Evolutionary conservation across 192 early-diverging fungal species (phyloP).

Genomic region (Coemansia sp.): DNA sequence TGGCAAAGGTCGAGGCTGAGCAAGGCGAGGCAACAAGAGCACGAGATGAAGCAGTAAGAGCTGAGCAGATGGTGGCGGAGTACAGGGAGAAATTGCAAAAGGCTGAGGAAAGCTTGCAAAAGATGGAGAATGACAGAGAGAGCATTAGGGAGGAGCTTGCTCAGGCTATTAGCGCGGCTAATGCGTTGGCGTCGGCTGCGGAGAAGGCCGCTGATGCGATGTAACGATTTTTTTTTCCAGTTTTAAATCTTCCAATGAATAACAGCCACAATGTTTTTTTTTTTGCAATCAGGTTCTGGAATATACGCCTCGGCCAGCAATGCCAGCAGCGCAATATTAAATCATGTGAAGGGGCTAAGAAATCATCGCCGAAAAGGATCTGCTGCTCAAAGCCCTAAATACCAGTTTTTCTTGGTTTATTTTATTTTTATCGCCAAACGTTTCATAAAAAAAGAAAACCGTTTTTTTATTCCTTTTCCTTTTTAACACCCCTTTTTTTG

Average conservation of each 20-base stretch:
- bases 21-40: too few relatives aligned
- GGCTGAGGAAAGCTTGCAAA: slow-evolving; percentile 17
- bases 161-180: slow-evolving; percentile 32
- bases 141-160: slow-evolving; percentile 33
- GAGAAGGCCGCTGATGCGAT: slow-evolving; percentile 38
- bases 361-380: too few relatives aligned
- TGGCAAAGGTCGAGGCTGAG: slow-evolving; percentile 14
- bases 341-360: too few relatives aligned
- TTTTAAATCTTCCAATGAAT: neutral
- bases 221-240: neutral
- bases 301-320: too few relatives aligned
- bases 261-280: neutral
- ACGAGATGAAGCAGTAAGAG: neutral
- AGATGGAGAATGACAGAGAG: slow-evolving; percentile 17
- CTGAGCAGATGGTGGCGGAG: neutral
- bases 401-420: too few relatives aligned
- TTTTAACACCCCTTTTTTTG: neutral
- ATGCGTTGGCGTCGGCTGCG: slow-evolving; percentile 38
- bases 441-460: neutral
- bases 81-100: slow-evolving; percentile 20
- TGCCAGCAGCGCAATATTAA: too few relatives aligned
- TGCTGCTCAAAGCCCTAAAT: too few relatives aligned
- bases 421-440: too few relatives aligned
- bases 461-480: slow-evolving; percentile 9
- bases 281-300: too few relatives aligned